Conservation (phyloP, 495 filamentous ascomycete genomes). For the Aspergillus wentii region DNA sequence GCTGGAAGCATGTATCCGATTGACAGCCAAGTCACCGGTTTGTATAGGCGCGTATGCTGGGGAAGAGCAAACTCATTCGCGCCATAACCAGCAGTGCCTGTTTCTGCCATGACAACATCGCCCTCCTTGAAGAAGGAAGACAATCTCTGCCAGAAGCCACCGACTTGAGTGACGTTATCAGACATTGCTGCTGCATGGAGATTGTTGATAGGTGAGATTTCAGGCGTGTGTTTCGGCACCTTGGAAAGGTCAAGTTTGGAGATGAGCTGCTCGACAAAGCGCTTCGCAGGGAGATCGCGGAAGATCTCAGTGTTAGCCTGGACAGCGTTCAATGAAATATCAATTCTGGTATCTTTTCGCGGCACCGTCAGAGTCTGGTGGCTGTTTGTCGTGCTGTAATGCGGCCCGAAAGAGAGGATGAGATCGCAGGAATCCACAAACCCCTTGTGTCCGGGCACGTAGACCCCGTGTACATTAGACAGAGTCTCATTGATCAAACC, state of each 20-base stretch:
- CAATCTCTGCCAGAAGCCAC: constrained; percentile 14
- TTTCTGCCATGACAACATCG: constrained; percentile 32
- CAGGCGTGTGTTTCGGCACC: constrained; percentile 2
- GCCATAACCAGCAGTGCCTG: constrained; percentile 26
- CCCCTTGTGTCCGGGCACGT: constrained; percentile 5
- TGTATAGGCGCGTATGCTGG: constrained; percentile 20
- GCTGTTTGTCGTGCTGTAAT: constrained; percentile 24
- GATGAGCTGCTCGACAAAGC: constrained; percentile 9
- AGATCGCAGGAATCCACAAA: constrained; percentile 24
- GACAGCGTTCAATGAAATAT: constrained; percentile 7
- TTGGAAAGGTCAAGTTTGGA: constrained; percentile 8
- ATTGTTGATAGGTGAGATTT: background rate
- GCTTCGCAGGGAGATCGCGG: constrained; percentile 9
- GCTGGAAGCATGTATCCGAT: constrained; percentile 42
- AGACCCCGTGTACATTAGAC: constrained; percentile 26
- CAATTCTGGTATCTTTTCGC: constrained; percentile 7
- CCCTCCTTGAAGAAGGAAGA: constrained; percentile 15
- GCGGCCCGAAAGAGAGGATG: constrained; percentile 22
- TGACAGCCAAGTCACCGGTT: constrained; percentile 28
- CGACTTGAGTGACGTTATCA: constrained; percentile 14
- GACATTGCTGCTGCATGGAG: background rate
- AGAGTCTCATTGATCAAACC: constrained; percentile 24
- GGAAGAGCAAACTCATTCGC: constrained; percentile 18
- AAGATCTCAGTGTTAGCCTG: constrained; percentile 7
- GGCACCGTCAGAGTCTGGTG: constrained; percentile 15